Percentiles rank a stretch among this genome's conserved stretches.
Evolutionary conservation across 2,329 filamentous ascomycete species (phyloP).

Genomic region (Nectriaceae sp.): DNA sequence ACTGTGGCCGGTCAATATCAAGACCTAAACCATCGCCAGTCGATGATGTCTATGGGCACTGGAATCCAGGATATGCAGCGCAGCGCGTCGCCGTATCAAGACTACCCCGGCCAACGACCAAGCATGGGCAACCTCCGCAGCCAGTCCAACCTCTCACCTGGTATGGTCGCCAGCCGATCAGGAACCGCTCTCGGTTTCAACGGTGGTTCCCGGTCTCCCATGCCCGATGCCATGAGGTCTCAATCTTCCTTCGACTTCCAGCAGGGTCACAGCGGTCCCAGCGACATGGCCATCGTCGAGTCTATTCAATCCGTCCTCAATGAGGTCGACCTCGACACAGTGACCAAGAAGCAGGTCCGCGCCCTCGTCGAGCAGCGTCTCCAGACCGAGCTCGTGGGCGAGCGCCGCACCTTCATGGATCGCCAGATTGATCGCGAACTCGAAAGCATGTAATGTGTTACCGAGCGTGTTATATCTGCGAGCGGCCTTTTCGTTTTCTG

Average conservation of each 20-base stretch:
- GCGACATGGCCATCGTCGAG: constrained; percentile 78
- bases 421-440: constrained; percentile 90
- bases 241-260: constrained; percentile 63
- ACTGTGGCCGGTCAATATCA: constrained; percentile 49
- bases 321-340: constrained; percentile 92
- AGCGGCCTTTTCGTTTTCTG: constrained; percentile 11
- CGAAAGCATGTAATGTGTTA: constrained; percentile 76
- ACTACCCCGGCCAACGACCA: constrained; percentile 51
- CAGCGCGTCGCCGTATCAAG: constrained; percentile 60
- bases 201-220: constrained; percentile 48
- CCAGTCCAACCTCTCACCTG: constrained; percentile 50
- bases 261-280: constrained; percentile 64
- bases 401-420: constrained; percentile 88
- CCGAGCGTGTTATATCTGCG: constrained; percentile 68
- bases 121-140: constrained; percentile 63
- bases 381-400: constrained; percentile 84
- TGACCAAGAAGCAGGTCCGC: constrained; percentile 96
- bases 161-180: constrained; percentile 41
- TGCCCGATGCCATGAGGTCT: constrained; percentile 51
- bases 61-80: constrained; percentile 47
- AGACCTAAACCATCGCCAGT: constrained; percentile 66
- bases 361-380: constrained; percentile 91
- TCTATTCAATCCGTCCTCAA: constrained; percentile 79
- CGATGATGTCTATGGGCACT: constrained; percentile 67
- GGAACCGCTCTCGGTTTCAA: constrained; percentile 50